Percentiles rank a stretch among this genome's conserved stretches.
Conservation (phyloP, 805 yeast genomes). For the Cyberlindnera bimundalis region DNA sequence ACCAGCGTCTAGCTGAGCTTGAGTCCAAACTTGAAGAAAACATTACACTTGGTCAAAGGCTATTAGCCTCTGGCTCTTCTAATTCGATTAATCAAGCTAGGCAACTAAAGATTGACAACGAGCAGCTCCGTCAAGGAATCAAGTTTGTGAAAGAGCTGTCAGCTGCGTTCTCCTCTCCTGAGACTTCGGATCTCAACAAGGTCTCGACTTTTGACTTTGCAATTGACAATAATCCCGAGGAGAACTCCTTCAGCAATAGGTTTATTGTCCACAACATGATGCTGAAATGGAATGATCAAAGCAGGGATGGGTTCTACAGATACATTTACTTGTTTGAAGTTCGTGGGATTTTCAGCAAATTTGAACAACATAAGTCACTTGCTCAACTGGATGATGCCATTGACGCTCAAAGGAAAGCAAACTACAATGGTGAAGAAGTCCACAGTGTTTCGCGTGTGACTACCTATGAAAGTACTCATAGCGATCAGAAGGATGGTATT, state of each 20-base stretch:
- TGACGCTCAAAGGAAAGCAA: conserved; percentile 29
- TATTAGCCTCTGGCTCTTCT: conserved; percentile 26
- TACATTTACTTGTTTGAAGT: conserved; percentile 50
- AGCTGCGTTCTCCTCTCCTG: conserved; percentile 9
- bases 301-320: conserved; percentile 60
- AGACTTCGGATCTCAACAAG: conserved; percentile 3
- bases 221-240: conserved; percentile 16
- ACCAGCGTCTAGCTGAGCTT: conserved; percentile 16
- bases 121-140: conserved; percentile 22
- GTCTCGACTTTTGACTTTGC: conserved; percentile 13
- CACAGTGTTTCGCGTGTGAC: conserved; percentile 19
- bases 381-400: conserved; percentile 49
- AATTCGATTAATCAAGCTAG: conserved; percentile 9
- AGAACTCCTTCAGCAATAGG: conserved; percentile 42
- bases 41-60: conserved; percentile 19
- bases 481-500: conserved; percentile 9
- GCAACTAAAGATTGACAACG: conserved; percentile 25
- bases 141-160: conserved; percentile 18
- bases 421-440: conserved; percentile 11
- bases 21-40: conserved; percentile 34
- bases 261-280: conserved; percentile 71
- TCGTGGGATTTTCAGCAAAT: conserved; percentile 40
- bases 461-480: conserved; percentile 17
- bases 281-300: conserved; percentile 72
- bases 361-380: conserved; percentile 47